Evolutionary conservation across 78 protist species (phyloP).

Genomic region (Dictyostelium capitatum): DNA sequence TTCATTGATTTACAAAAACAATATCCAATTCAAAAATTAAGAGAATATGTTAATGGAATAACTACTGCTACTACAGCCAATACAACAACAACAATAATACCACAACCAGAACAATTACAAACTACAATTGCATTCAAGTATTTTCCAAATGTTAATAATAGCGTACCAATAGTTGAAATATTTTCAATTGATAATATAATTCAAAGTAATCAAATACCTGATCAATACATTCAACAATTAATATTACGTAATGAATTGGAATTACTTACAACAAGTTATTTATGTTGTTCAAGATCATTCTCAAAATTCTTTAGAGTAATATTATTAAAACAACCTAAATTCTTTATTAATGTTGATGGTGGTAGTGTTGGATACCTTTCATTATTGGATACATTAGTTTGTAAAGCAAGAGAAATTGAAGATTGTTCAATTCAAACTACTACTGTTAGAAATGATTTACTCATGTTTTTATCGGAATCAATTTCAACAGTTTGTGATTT

Average conservation of each 20-base stretch:
- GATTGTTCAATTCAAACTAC: background rate
- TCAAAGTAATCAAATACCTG: background rate
- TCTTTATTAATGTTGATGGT: background rate
- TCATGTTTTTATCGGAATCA: constrained; percentile 1
- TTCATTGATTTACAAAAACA: background rate
- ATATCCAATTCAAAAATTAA: background rate
- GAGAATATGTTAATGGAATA: background rate
- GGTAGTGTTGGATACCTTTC: background rate
- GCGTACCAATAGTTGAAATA: background rate
- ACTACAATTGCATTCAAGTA: background rate
- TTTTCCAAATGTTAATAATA: constrained; percentile 4
- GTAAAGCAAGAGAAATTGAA: background rate
- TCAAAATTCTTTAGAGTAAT: constrained; percentile 38
- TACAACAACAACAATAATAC: no score
- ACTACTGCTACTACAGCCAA: no score
- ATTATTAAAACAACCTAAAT: background rate
- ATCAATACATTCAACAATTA: background rate
- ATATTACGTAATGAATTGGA: background rate
- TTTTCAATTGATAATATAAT: background rate
- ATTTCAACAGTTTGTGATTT: constrained; percentile 7
- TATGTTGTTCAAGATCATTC: background rate
- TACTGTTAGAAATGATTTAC: background rate
- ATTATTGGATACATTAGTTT: background rate
- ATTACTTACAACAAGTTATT: background rate
- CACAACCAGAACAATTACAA: background rate